Base-by-base conservation (phyloP, 176 grass and related monocot genomes). In the Aegilops bicornis region DNA sequence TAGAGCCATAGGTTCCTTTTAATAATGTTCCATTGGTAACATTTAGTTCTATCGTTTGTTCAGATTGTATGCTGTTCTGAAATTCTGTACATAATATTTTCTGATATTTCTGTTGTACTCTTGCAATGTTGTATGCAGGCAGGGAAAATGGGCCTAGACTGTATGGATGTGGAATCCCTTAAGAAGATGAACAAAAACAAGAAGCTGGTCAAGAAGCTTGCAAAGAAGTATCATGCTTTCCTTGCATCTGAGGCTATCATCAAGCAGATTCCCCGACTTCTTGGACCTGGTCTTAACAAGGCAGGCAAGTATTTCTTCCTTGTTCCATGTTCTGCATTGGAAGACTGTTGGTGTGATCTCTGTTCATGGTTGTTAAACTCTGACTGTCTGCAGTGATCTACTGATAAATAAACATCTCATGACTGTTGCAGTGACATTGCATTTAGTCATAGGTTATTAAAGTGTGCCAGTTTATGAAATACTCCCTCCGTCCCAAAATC, bases 151-250 rank as follows among this genome's bases (percentile, higher is more conserved):
- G 87, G 91, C 45, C 79, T 97, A 2, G 92, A 95, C 64, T 88
- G 75, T 61, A 97, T 97, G 95, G 95, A 97, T 86, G 95, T 97
- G 62, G 95, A 97, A 71, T 77, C 85, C 8, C 89, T 97, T 27
- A 97, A 97, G 70, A 95, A 97, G 36, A 95, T 95, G 95, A 97
- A 97, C 87, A 97, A 97, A 77, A 97, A 97, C 76, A 97, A 97
- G 90, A 97, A 97, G 81, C 87, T 95, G 2, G 95, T 97, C 4
- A 97, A 97, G 83, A 97, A 91, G 75, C 92, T 97, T 48, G 95
- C 95, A 32, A 97, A 97, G 89, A 97, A 93, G 23, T 97, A 95
- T 64, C 95, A 97, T 72, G 90, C 95, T 84, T 97, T 97, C 84
- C 79, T 97, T 68, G 95, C 95, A 48, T 97, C 95, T 52, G 95